These are phyloP conservation scores for Kluyveromyces dobzhanskii DNA, from an alignment of 805 yeast species.

Conservation along the genomic window DNA sequence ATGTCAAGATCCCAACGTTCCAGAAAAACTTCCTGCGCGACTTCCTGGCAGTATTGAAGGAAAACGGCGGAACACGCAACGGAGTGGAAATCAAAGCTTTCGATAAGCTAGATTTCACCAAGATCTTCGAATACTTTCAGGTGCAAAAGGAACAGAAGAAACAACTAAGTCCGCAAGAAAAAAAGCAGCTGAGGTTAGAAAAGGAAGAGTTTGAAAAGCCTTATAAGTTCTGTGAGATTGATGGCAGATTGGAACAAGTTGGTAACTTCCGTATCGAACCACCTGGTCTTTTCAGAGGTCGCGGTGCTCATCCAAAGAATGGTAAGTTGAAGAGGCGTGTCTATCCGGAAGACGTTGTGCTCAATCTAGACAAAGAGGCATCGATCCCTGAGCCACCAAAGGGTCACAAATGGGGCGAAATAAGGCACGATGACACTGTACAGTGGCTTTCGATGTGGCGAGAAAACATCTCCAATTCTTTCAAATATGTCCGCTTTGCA, in stretches of 20 bases:
- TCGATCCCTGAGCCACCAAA: conserved; percentile 73
- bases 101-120: conserved; percentile 65
- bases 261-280: conserved; percentile 95
- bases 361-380: conserved; percentile 69
- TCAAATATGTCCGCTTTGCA: conserved; percentile 86
- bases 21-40: conserved; percentile 82
- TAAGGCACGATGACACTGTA: conserved; percentile 80
- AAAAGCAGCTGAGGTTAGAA: conserved; percentile 62
- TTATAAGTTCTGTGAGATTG: conserved; percentile 67
- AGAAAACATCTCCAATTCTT: conserved; percentile 77
- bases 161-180: conserved; percentile 59
- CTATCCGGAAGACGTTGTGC: conserved; percentile 77
- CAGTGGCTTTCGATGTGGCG: conserved; percentile 98
- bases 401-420: conserved; percentile 88
- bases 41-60: conserved; percentile 58
- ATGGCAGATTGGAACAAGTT: conserved; percentile 85
- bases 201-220: conserved; percentile 73
- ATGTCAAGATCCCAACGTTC: conserved; percentile 78
- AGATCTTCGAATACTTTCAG: conserved; percentile 68
- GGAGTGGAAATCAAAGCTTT: conserved; percentile 46
- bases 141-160: conserved; percentile 63
- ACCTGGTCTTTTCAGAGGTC: conserved; percentile 91
- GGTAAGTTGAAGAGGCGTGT: conserved; percentile 87
- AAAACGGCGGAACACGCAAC: conserved; percentile 53
- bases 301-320: conserved; percentile 95